phyloP scores from a whole-genome alignment of 345 rosid genomes.

The Microcos paniculata region DNA sequence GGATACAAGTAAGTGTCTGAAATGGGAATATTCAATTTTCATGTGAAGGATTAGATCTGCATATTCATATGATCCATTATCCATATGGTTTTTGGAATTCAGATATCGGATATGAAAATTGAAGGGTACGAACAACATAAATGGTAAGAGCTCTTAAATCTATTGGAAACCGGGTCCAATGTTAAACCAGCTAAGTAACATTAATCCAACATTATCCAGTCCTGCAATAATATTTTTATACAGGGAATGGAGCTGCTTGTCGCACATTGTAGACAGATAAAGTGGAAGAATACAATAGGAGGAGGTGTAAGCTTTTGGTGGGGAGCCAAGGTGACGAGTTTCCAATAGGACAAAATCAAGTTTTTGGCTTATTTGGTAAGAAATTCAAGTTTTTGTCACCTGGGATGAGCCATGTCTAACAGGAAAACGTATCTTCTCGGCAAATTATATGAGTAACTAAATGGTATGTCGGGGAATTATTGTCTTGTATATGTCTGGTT shows the following conservation, averaged over 20 bases:
- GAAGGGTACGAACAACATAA: neutral
- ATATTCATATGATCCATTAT: too few species aligned
- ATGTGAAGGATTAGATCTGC: too few species aligned
- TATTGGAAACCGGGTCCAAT: neutral
- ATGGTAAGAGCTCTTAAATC: neutral
- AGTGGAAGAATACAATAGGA: neutral
- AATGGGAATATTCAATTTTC: too few species aligned
- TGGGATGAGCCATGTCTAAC: neutral
- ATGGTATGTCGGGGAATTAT: neutral
- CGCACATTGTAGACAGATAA: neutral
- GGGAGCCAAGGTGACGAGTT: neutral
- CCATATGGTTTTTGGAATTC: too few species aligned
- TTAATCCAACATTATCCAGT: neutral
- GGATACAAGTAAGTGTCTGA: too few species aligned
- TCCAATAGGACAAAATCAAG: neutral
- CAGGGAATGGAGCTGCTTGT: neutral
- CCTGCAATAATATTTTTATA: too few species aligned
- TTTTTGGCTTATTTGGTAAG: neutral
- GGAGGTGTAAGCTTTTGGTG: neutral
- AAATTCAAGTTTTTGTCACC: slow-evolving; percentile 12
- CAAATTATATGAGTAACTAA: neutral
- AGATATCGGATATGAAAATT: too few species aligned
- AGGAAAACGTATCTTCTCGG: neutral
- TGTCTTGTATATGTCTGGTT: neutral
- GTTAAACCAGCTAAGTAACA: neutral